A percentile compares a stretch with the other conserved stretches of the same genome.
These are phyloP conservation scores for Eucalyptus albens DNA, from an alignment of 345 rosid genomes.

Conservation along the genomic window DNA sequence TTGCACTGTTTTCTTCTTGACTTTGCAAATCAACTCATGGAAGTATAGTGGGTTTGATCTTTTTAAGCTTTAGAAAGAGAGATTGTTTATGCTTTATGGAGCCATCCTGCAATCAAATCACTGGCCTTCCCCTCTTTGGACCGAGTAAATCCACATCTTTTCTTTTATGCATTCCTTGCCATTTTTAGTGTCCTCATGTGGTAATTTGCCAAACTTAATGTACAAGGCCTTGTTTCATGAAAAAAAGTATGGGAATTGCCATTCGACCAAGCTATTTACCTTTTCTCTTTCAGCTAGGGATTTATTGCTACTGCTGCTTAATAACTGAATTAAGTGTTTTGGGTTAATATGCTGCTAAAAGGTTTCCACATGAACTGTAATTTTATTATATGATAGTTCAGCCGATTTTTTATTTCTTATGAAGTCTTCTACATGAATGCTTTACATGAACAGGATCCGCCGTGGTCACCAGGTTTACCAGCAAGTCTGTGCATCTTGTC, in stretches of 20 bases:
- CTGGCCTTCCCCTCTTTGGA: neutral
- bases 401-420: neutral
- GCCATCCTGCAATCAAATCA: neutral
- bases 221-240: neutral
- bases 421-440: neutral
- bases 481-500: constrained; percentile 99
- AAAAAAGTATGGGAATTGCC: neutral
- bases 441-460: constrained; percentile 67
- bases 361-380: neutral
- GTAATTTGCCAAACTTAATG: neutral
- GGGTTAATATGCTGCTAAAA: neutral
- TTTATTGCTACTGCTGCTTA: neutral
- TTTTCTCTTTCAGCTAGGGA: neutral
- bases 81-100: neutral
- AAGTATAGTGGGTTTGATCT: neutral
- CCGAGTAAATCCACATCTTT: neutral
- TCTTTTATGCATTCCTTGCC: neutral
- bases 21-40: neutral
- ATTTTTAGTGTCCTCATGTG: neutral
- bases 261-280: neutral
- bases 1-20: neutral
- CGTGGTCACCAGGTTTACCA: constrained; percentile 98
- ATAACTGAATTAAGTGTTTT: neutral
- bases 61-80: neutral
- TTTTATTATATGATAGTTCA: neutral